Base-by-base conservation (phyloP, 805 yeast species). In the Suhomyces sp. region DNA sequence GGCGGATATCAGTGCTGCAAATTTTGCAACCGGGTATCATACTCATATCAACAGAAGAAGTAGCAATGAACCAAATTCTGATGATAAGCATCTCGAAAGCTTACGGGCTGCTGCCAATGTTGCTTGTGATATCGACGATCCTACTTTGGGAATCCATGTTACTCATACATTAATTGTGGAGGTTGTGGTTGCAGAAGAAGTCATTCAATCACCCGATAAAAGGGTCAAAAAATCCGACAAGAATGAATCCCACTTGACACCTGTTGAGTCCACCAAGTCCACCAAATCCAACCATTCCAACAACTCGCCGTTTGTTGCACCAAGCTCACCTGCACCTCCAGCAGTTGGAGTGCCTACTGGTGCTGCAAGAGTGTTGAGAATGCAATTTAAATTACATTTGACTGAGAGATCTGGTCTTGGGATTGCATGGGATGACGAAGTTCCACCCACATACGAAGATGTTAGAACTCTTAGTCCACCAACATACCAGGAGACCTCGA, bases 391-490 rank as follows among this genome's bases (percentile, higher is more conserved):
- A 46, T 51, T 91, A n/a, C 68, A 70, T 3, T 62, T 93, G 15
- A 84, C 95, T 2, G 98, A 90, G 55, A 71, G 98, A 40, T 83
- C 95, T 0, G 99, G 99, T 0, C 70, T 93, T 26, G 98, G 98
- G 4, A 87, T 93, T 19, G 84, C 97, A 0, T 93, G 98, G 98
- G 97, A 91, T 60, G 97, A 91, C 54, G 98, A 93, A 60, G 98
- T 95, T 12, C 99, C 99, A 2, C 99, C 99, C 1, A 84, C 88
- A 14, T 93, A 93, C 52, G 87, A 79, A 35, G 91, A 88, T 46
- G 88, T 93, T 14, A 70, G 79, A 19, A 79, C 95, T 0, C 68
- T 87, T 27, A 79, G 90, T 15, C 98, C 98, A 0, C 98, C 98
- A 2, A 77, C 79, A 2, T 91, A 93, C 44, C 47, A 47, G 22